Conservation (phyloP, 176 grass and related monocot species). For the Aegilops sharonensis region DNA sequence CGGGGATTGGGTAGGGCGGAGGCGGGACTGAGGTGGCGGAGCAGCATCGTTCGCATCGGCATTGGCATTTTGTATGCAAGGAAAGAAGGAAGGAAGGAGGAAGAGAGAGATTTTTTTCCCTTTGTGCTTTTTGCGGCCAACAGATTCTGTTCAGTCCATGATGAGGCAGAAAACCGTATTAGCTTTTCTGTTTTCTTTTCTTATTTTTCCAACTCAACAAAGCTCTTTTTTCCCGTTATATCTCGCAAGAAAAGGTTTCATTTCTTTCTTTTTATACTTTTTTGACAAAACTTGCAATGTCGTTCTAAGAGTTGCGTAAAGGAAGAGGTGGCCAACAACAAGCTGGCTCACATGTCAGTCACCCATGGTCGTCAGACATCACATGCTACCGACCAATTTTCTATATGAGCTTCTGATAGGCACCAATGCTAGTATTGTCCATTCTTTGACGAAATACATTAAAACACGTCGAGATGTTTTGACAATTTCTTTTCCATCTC, state of each 20-base stretch:
- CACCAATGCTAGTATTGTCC: too few relatives aligned
- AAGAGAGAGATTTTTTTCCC: background rate
- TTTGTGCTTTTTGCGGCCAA: background rate
- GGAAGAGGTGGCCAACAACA: too few relatives aligned
- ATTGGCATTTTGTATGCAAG: background rate
- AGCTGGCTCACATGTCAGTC: too few relatives aligned
- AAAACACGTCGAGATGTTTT: too few relatives aligned
- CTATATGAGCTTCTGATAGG: too few relatives aligned
- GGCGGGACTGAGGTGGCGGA: background rate
- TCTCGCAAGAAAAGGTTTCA: background rate
- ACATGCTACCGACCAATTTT: too few relatives aligned
- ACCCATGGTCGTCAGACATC: too few relatives aligned
- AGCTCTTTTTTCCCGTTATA: background rate
- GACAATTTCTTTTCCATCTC: too few relatives aligned
- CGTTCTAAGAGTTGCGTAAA: too few relatives aligned
- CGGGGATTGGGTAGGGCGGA: background rate
- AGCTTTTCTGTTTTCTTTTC: background rate
- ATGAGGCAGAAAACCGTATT: background rate
- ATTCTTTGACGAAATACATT: too few relatives aligned
- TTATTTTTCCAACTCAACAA: background rate
- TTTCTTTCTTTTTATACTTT: too few relatives aligned
- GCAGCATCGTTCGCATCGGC: constrained; percentile 31
- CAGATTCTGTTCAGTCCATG: background rate
- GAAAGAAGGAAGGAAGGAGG: background rate
- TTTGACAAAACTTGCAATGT: too few relatives aligned